Base-by-base conservation (phyloP, 352 stramenopile species). In the Phytophthora ohioensis region DNA sequence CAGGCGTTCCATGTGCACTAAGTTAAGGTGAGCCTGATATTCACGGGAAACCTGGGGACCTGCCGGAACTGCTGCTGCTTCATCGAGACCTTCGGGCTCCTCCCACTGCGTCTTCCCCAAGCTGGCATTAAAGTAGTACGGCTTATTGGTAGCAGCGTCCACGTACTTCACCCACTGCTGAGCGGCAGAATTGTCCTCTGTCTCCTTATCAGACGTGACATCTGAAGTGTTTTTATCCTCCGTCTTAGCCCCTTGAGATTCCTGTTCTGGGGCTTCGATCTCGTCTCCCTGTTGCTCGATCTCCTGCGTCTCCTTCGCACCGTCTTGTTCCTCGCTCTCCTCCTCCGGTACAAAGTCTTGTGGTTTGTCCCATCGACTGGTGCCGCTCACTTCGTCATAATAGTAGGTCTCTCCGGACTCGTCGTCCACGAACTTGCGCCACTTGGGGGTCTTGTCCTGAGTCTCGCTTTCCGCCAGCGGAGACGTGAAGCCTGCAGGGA, bases 21-120 rank as follows among this genome's bases (percentile, higher is more conserved):
- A 76, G 49, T 89, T 84, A 17, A 95, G 47, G 69, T 92, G 84
- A 67, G 84, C 75, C 55, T 93, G 75, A 62, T 96, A 96, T 67
- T 93, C 85, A 8, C 41, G 65, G 13, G 74, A 79, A 3, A 79
- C 54, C 17, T 56, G 63, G 10, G 69, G 31, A 53, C 38, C 70
- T 38, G 57, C 59, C 2, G 38, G 69, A 31, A 56, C 32, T 62
- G 45, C 38, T 27, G 64, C 56, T 48, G 69, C 59, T 21, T 90
- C 83, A 12, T 81, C 64, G 47, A 83, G 92, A 4, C 69, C 65
- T 4, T 84, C 62, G 0, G 89, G 89, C 12, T 80, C 45, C 11
- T 93, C 85, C 89, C 89, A 96, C 55, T 92, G 84, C 43, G 87
- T 96, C 56, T 64, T 79, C 34, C 76, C 75, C 9, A 82, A 91